Evolutionary conservation across 2,329 filamentous ascomycete species (phyloP).

Genomic region (Thelonectria olida): DNA sequence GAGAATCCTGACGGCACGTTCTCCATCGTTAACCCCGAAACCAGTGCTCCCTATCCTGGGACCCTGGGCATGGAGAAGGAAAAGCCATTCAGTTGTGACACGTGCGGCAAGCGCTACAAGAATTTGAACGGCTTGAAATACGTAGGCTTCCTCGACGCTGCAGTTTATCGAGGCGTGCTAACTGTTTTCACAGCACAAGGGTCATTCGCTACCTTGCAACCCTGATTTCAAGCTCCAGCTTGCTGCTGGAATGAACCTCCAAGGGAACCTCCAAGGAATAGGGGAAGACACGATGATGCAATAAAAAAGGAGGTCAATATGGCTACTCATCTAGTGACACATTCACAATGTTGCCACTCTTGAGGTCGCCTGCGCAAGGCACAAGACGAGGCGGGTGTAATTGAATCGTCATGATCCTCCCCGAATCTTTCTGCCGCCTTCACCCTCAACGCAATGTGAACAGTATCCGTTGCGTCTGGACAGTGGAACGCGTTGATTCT

Average conservation of each 20-base stretch:
- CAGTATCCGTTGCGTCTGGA: neutral
- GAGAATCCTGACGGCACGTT: conserved; percentile 98
- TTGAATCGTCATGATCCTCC: no score
- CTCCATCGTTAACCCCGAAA: conserved; percentile 97
- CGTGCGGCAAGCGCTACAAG: conserved; percentile 98
- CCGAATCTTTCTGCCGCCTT: no score
- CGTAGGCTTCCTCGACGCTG: conserved; percentile 54
- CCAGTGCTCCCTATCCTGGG: conserved; percentile 91
- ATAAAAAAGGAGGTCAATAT: conserved; percentile 26
- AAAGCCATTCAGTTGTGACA: conserved; percentile 97
- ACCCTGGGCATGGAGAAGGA: conserved; percentile 99
- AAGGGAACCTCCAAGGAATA: conserved; percentile 52
- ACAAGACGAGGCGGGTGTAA: neutral
- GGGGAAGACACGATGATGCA: conserved; percentile 56
- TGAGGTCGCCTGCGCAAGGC: conserved; percentile 7
- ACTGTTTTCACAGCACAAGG: conserved; percentile 67
- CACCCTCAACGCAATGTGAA: neutral
- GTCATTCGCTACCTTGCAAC: conserved; percentile 89
- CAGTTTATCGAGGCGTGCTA: conserved; percentile 36
- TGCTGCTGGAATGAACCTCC: conserved; percentile 55
- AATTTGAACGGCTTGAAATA: conserved; percentile 99
- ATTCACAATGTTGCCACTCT: neutral
- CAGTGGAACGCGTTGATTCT: neutral
- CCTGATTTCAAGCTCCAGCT: conserved; percentile 71
- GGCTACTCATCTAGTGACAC: neutral